These are phyloP conservation scores for Ophiocordyceps robertsii DNA, from an alignment of 2,329 filamentous ascomycete species.

Conservation along the genomic window DNA sequence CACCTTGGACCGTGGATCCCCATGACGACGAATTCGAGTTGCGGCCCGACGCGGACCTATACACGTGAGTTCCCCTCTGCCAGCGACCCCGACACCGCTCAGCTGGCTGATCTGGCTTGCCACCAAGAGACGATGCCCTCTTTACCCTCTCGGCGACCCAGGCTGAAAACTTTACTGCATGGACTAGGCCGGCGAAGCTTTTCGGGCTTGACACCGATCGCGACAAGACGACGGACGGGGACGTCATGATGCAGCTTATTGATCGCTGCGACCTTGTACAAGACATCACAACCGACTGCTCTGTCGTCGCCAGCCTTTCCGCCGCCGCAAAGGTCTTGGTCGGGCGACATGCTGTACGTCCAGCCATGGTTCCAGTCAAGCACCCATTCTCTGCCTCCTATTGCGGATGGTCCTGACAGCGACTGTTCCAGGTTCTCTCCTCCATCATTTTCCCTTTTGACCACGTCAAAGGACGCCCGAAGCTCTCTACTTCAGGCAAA, in stretches of 20 bases:
- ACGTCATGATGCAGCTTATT: constrained; percentile 40
- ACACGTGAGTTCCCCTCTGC: constrained; percentile 38
- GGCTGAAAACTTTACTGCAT: constrained; percentile 62
- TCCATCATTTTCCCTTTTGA: constrained; percentile 68
- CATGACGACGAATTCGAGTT: constrained; percentile 46
- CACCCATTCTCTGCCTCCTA: background rate
- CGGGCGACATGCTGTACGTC: constrained; percentile 51
- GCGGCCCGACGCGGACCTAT: constrained; percentile 35
- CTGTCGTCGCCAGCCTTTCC: constrained; percentile 89
- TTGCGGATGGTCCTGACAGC: background rate
- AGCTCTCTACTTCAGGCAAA: constrained; percentile 65
- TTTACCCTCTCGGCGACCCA: constrained; percentile 67
- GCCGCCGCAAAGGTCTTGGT: constrained; percentile 59
- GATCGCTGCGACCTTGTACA: constrained; percentile 73
- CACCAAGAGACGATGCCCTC: constrained; percentile 50
- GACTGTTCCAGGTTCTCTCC: constrained; percentile 44
- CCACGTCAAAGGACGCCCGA: constrained; percentile 38
- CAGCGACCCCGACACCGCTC: background rate
- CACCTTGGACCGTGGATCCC: constrained; percentile 64
- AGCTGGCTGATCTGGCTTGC: background rate
- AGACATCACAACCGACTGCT: constrained; percentile 92
- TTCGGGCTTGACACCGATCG: constrained; percentile 17
- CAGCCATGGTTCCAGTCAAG: background rate
- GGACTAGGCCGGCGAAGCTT: constrained; percentile 65
- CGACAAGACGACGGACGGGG: constrained; percentile 17